Evolutionary conservation across 371 early-diverging fungal genomes (phyloP).

Genomic region (Cokeromyces recurvatus): DNA sequence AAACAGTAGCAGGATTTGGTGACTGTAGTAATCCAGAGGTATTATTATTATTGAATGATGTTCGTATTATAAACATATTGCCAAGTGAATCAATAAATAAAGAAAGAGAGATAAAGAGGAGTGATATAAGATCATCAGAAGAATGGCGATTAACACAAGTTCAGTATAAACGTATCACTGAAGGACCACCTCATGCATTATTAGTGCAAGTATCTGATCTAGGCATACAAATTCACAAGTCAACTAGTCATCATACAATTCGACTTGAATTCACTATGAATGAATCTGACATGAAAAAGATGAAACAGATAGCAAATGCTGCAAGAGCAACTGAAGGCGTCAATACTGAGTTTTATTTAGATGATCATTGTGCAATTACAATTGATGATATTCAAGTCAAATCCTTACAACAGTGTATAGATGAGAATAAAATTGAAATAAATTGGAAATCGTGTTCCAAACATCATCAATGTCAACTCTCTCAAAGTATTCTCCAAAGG

Average conservation of each 20-base stretch:
- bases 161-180: conserved; percentile 30
- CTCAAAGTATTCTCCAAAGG: conserved; percentile 21
- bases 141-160: conserved; percentile 22
- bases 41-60: conserved; percentile 34
- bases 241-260: neutral
- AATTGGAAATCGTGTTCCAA: conserved; percentile 17
- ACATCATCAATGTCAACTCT: conserved; percentile 5
- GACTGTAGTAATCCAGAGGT: conserved; percentile 31
- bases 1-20: conserved; percentile 42
- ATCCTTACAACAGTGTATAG: conserved; percentile 11
- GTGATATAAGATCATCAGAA: neutral
- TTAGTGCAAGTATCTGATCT: conserved; percentile 38
- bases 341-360: conserved; percentile 18
- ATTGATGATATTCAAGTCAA: conserved; percentile 33
- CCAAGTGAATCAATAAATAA: conserved; percentile 13
- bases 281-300: conserved; percentile 23
- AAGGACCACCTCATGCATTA: conserved; percentile 28
- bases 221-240: conserved; percentile 18
- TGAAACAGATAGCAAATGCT: conserved; percentile 28
- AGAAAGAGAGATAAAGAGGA: neutral
- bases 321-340: conserved; percentile 16
- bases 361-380: conserved; percentile 38
- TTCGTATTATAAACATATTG: conserved; percentile 28
- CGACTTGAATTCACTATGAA: conserved; percentile 17
- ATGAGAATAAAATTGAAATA: conserved; percentile 5